Evolutionary conservation across 805 yeast genomes (phyloP), one percentile per base, ranked within the genome.

Genomic region (Blastobotrys mokoenaii): DNA sequence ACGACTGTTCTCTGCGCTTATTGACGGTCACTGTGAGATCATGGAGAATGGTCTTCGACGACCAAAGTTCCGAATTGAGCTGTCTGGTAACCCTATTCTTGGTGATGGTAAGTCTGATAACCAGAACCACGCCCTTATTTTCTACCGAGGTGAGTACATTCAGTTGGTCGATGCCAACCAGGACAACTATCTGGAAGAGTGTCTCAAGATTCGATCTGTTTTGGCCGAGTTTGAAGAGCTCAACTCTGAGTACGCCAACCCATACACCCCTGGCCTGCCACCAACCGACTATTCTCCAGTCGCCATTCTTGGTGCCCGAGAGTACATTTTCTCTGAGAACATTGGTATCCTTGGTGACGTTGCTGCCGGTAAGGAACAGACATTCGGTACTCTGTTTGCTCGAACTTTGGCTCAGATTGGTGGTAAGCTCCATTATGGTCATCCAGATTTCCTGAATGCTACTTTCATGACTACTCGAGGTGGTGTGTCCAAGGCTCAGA

Each of bases 81-180:
- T 84, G 38, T 80, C 89, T 11, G 94, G 94, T 14, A 77, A 83
- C 60, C 94, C 94, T 40, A 81, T 84, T 44, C 70, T 84, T 48
- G 94, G 94, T 40, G 93, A 84, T 61, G 94, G 94, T 46, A 84
- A 84, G 61, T 76, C 88, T 27, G 94, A 84, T 63, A 84, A 84
- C 57, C 94, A 84, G 59, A 84, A 84, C 57, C 84, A 79, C 60
- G 77, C 89, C 4, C 60, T 84, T 41, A 75, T 82, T 30, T 84
- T 82, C 65, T 76, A 79, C 55, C 73, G 93, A 51, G 94, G 94
- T 49, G 93, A 84, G 60, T 84, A 82, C 58, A 73, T 84, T 49
- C 93, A 84, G 58, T 70, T 84, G 53, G 75, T 84, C 51, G 94
- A 84, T 69, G 89, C 93, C 12, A 84, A 84, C 58, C 94, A 84